Base-by-base conservation (phyloP, 305 asterid species). In the Rubia occidens region DNA sequence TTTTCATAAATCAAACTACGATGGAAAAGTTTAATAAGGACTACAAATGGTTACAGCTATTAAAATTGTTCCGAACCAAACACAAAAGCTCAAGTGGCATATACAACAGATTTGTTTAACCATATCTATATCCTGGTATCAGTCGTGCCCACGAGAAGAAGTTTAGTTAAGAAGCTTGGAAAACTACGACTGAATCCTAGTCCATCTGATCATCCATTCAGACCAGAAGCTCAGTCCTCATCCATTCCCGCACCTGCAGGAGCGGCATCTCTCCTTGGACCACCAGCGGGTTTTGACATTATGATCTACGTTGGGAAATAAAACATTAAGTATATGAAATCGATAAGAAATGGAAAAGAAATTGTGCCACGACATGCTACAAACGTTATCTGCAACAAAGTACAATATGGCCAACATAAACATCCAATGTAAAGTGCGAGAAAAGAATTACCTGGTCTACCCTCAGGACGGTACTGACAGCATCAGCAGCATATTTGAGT, bases 251-350 rank as follows among this genome's bases (percentile, higher is more conserved):
- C 82, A 2, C 89, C 93, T 66, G 79, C 74, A 20, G 74, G 61
- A n/a, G 75, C 77, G 14, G 75, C 77, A 37, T 71, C 75, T 72
- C 82, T 73, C 68, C 78, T 84, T 4, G 97, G 97, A 63, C 98
- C 98, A 73, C 98, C 98, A 59, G 98, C 97, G 60, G 96, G 98
- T 80, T 90, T 93, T 68, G 98, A 85, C 97, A 93, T 90, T 74
- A 93, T 93, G 78, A 93, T 90, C 98, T 93, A 88, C 82, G 73
- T 37, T 39, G 18, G 37, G 8, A 54, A 64, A 63, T 58, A 39
- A 11, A 39, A 44, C 44, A 18, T 35, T 51, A 14, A 5, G 11
- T 9, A 53, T 58, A 10, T 45, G 13, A 24, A 17, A 5, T 8
- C 32, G n/a, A 11, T 24, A 39, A 3, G 8, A 53, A 14, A 37